A percentile compares a stretch with the other conserved stretches of the same genome.
These are phyloP conservation scores for Microbotryum saponariae DNA, from an alignment of 1,284 basidiomycete genomes.

Conservation along the genomic window DNA sequence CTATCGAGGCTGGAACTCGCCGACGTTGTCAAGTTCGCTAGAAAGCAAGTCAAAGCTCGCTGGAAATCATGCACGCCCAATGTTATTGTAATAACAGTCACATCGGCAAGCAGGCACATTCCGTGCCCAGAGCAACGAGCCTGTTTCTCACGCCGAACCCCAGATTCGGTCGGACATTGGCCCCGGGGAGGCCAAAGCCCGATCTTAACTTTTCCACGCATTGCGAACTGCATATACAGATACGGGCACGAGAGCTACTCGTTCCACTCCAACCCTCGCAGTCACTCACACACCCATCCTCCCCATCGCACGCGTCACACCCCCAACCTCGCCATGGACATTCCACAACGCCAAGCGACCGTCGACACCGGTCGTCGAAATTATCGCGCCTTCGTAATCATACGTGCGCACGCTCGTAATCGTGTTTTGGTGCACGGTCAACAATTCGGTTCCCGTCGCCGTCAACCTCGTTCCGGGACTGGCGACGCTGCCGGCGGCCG, in stretches of 20 bases:
- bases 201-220: not conserved
- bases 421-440: slow-evolving; percentile 95
- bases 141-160: too few relatives aligned
- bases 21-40: too few relatives aligned
- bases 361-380: slow-evolving; percentile 92
- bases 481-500: slow-evolving; percentile 38
- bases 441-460: slow-evolving; percentile 58
- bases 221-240: not conserved
- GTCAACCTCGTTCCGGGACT: slow-evolving; percentile 38
- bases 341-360: slow-evolving; percentile 90
- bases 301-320: slow-evolving; percentile 18
- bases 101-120: too few relatives aligned
- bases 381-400: slow-evolving; percentile 54
- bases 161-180: too few relatives aligned
- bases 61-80: too few relatives aligned
- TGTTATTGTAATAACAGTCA: too few relatives aligned
- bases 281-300: slow-evolving; percentile 15
- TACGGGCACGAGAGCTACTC: not conserved
- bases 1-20: too few relatives aligned
- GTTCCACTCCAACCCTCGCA: slow-evolving; percentile 2
- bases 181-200: not conserved
- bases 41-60: too few relatives aligned
- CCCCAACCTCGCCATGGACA: slow-evolving; percentile 45
- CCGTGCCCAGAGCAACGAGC: too few relatives aligned
- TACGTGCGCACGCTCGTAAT: slow-evolving; percentile 85